Evolutionary conservation across 164 flowering plant species (phyloP).

Genomic region (Litsea cubeba): DNA sequence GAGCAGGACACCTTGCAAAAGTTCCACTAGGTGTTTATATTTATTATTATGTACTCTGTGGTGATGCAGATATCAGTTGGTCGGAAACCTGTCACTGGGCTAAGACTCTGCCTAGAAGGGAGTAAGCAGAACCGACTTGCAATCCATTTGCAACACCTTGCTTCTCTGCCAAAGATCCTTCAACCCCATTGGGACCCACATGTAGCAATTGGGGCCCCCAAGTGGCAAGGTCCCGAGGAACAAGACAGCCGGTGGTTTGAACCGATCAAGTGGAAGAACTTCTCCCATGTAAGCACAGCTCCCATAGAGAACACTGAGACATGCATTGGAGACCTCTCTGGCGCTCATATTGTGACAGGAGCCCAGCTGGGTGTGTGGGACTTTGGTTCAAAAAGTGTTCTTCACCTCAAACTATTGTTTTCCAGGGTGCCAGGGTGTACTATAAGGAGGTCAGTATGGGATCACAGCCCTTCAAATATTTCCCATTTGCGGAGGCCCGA

Average conservation of each 20-base stretch:
- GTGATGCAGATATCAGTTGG: slow-evolving; percentile 82
- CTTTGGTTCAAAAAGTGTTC: slow-evolving; percentile 84
- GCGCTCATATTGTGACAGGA: slow-evolving; percentile 91
- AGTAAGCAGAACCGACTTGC: slow-evolving; percentile 76
- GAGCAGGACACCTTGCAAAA: background rate
- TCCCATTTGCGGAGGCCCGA: slow-evolving; percentile 24
- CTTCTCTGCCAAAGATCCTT: slow-evolving; percentile 88
- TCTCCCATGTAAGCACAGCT: slow-evolving; percentile 96
- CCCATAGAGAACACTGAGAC: slow-evolving; percentile 86
- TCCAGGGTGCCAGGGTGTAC: slow-evolving; percentile 97
- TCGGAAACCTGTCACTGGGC: slow-evolving; percentile 94
- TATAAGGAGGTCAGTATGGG: slow-evolving; percentile 94
- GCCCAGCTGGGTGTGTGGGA: slow-evolving; percentile 99
- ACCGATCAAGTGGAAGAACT: slow-evolving; percentile 97
- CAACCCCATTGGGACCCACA: slow-evolving; percentile 94
- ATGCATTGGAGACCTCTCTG: slow-evolving; percentile 93
- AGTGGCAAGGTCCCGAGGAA: slow-evolving; percentile 97
- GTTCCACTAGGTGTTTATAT: background rate
- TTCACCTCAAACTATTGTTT: slow-evolving; percentile 91
- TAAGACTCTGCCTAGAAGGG: slow-evolving; percentile 85
- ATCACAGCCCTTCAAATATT: slow-evolving; percentile 60
- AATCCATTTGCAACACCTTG: slow-evolving; percentile 81
- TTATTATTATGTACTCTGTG: background rate
- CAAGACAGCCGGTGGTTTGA: slow-evolving; percentile 99
- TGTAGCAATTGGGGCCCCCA: slow-evolving; percentile 91